phyloP scores from a whole-genome alignment of 495 filamentous ascomycete species.

The Rhypophila decipiens region DNA sequence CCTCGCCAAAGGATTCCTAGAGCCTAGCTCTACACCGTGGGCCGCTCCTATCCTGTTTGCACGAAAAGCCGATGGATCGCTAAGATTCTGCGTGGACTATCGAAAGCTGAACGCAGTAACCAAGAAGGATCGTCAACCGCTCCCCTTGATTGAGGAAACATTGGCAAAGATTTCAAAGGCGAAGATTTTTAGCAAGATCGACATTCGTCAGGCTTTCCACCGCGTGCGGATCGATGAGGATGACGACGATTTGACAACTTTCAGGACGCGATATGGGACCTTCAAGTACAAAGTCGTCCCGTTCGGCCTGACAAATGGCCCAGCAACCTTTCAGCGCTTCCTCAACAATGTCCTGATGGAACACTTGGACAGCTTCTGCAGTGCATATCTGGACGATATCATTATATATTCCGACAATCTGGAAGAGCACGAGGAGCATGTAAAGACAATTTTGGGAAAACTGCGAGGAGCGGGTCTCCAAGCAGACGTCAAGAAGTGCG shows the following conservation, averaged over 20 bases:
- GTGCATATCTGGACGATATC: slow-evolving; percentile 6
- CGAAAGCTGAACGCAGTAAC: slow-evolving; percentile 35
- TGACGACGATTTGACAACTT: slow-evolving; percentile 24
- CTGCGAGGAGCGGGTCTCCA: slow-evolving; percentile 13
- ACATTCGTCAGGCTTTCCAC: slow-evolving; percentile 23
- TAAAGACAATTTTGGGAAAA: slow-evolving; percentile 5
- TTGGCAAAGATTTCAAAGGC: slow-evolving; percentile 22
- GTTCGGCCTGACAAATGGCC: slow-evolving; percentile 24
- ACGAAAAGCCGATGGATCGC: slow-evolving; percentile 22
- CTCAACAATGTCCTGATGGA: slow-evolving; percentile 25
- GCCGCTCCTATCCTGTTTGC: slow-evolving; percentile 31
- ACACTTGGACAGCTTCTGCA: slow-evolving; percentile 20
- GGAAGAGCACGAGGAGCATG: slow-evolving; percentile 1
- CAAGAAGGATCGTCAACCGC: slow-evolving; percentile 35
- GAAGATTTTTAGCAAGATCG: slow-evolving; percentile 40
- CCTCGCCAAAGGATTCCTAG: slow-evolving; percentile 8
- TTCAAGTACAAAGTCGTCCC: slow-evolving; percentile 30
- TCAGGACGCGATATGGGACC: slow-evolving; percentile 19
- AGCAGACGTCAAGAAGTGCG: slow-evolving; percentile 21
- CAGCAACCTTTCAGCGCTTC: slow-evolving; percentile 19
- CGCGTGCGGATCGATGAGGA: slow-evolving; percentile 18
- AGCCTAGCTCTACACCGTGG: slow-evolving; percentile 2
- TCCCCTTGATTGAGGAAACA: slow-evolving; percentile 42
- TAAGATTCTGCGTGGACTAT: slow-evolving; percentile 44
- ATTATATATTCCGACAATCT: slow-evolving; percentile 1